Base-by-base conservation (phyloP, 352 stramenopile genomes). In the Phytopythium delawarense region DNA sequence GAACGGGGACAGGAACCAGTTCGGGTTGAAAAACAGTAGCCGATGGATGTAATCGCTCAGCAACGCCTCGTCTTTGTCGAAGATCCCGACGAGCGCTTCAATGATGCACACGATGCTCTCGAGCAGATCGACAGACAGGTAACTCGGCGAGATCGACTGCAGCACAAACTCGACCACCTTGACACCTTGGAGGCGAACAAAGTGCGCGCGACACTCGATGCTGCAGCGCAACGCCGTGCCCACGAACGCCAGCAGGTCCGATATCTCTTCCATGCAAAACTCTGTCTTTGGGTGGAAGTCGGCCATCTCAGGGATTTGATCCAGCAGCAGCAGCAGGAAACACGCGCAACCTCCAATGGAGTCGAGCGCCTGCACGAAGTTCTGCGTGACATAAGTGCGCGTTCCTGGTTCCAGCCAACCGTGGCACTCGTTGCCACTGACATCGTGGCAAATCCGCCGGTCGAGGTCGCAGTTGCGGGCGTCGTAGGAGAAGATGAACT, bases 401-500 rank as follows among this genome's bases (percentile, higher is more conserved):
- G 84, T 92, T 42, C 84, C 82, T 39, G 79, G 71, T 30, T 88
- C 84, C 39, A 95, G 65, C 66, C 69, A 88, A 0, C 84, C 87
- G 51, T 94, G 71, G 37, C 77, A 88, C 18, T 92, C 74, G 46
- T 89, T 91, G 16, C 84, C 82, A 61, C 82, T 93, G 4, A 86
- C 77, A 63, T 95, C 87, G 62, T 81, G 81, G 59, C 82, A 92
- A 30, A 84, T 67, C 5, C 74, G 65, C 21, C 77, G 71, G 42
- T 78, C 68, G 2, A 74, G 61, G 37, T 91, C 75, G 35, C 83
- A 93, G 51, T 74, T 91, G 11, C 84, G 65, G 4, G 87, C 87
- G 40, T 95, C 87, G 63, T 89, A 93, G 60, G 79, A 78, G 71
- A 92, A 93, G 13, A 85, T 76, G 52, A 94, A 79, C 54, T 84